phyloP scores from a whole-genome alignment of 2,329 filamentous ascomycete genomes.

The Cytospora piceae region DNA sequence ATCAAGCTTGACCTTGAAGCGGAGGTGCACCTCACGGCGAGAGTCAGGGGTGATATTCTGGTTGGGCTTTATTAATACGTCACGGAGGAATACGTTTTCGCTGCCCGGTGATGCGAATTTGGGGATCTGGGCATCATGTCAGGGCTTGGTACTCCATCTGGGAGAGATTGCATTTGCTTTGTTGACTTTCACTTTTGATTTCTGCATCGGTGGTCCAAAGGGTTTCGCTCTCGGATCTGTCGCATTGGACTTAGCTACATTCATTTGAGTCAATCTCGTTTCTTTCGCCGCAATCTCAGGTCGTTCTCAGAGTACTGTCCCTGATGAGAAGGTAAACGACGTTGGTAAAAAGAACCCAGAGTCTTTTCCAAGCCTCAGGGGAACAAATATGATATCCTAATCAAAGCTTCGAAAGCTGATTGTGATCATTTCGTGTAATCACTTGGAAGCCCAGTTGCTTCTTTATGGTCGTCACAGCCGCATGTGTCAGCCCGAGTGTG shows the following conservation, averaged over 20 bases:
- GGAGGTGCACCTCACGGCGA: constrained; percentile 63
- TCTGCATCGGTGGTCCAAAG: constrained; percentile 22
- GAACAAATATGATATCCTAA: background rate
- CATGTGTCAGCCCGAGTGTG: background rate
- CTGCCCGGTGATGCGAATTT: constrained; percentile 9
- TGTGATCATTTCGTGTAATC: background rate
- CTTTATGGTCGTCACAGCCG: background rate
- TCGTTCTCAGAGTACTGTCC: background rate
- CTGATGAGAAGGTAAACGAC: background rate
- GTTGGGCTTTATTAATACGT: constrained; percentile 56
- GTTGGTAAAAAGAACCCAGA: background rate
- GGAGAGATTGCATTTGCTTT: constrained; percentile 25
- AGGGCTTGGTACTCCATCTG: constrained; percentile 14
- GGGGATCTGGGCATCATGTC: constrained; percentile 22
- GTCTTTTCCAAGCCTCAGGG: background rate
- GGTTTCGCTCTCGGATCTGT: constrained; percentile 24
- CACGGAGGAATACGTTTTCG: constrained; percentile 6
- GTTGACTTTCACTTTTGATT: constrained; percentile 23
- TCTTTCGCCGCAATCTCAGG: background rate
- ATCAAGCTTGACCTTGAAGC: constrained; percentile 68
- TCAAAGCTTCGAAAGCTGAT: background rate
- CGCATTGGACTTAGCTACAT: constrained; percentile 21
- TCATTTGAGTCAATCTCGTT: constrained; percentile 19
- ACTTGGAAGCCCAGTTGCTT: background rate
- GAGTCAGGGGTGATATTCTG: constrained; percentile 63